phyloP scores from a whole-genome alignment of 2,329 filamentous ascomycete genomes.

The Aspergillus sp. region DNA sequence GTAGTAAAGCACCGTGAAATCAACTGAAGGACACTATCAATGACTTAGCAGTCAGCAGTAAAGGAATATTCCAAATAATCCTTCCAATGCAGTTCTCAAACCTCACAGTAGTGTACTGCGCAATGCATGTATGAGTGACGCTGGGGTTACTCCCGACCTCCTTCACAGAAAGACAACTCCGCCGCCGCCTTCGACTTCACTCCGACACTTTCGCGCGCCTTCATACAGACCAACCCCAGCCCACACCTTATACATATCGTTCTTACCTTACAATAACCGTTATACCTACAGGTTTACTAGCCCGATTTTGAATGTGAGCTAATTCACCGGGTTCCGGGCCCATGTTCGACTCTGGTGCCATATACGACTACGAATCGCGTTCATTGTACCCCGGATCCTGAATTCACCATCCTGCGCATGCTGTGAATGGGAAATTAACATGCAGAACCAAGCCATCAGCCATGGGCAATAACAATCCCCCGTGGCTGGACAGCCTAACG shows the following conservation, averaged over 20 bases:
- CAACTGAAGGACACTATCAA: too few relatives aligned
- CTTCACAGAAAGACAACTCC: background rate
- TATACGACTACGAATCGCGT: too few relatives aligned
- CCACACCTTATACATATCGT: background rate
- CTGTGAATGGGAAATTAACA: background rate
- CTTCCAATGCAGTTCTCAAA: too few relatives aligned
- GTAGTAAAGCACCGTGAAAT: too few relatives aligned
- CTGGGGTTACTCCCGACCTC: conserved; percentile 18
- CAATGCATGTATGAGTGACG: background rate
- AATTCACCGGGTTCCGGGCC: background rate
- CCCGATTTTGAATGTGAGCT: background rate
- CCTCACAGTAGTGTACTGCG: too few relatives aligned
- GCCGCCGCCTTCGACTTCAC: too few relatives aligned
- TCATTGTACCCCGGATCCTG: background rate
- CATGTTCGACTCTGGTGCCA: background rate
- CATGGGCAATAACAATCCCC: conserved; percentile 28
- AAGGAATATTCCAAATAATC: too few relatives aligned
- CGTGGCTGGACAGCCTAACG: conserved; percentile 39
- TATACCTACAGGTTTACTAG: background rate
- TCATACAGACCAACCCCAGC: too few relatives aligned
- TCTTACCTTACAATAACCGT: background rate
- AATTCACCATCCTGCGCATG: background rate
- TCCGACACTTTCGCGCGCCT: too few relatives aligned
- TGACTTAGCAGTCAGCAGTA: too few relatives aligned
- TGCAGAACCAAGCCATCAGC: background rate